Base-by-base conservation (phyloP, 1,139 yeast genomes). In the Hyphopichia fennica region DNA sequence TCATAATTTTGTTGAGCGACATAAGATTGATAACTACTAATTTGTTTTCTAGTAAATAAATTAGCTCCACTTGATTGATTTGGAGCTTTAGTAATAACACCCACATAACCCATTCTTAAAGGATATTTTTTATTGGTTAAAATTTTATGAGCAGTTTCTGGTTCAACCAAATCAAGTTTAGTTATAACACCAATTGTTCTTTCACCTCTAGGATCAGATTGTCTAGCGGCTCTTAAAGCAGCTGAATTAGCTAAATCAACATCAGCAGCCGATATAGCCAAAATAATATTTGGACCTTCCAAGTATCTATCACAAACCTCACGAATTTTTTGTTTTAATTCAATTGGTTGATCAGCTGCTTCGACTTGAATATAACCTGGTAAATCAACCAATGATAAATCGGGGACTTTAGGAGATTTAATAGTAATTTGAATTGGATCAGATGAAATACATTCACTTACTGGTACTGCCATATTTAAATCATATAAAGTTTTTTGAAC, bases 291-390 rank as follows among this genome's bases (percentile, higher is more conserved):
- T 15, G 99, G 99, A 8, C 87, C 82, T 56, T 87, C 90, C 52
- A 95, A 75, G 60, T 95, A 95, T 57, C 82, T 81, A 51, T 87
- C 87, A 63, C 98, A 93, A 25, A 95, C 70, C 41, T 75, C 79
- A 47, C 88, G 74, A 52, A 95, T 95, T 58, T 84, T 87, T 37
- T 76, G 76, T 59, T 93, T 91, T 49, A 95, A 73, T 49, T 85
- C 88, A 4, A 75, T 67, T 1, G 99, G 99, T 65, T 95, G 99
- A 62, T 93, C 98, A 4, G 95, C 91, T 1, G 98, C 95, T 58
- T 95, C 96, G 2, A 95, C 84, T 64, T 95, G 99, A 51, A 95
- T 95, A 60, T 95, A 95, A 4, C 99, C 99, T 0, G 99, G 99
- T 45, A 95, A 71, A 69, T 93, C 99, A 17, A 95, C 96, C 51